Evolutionary conservation across 345 rosid genomes (phyloP), one percentile per base, ranked within the genome.

Genomic region (Salix caprea): DNA sequence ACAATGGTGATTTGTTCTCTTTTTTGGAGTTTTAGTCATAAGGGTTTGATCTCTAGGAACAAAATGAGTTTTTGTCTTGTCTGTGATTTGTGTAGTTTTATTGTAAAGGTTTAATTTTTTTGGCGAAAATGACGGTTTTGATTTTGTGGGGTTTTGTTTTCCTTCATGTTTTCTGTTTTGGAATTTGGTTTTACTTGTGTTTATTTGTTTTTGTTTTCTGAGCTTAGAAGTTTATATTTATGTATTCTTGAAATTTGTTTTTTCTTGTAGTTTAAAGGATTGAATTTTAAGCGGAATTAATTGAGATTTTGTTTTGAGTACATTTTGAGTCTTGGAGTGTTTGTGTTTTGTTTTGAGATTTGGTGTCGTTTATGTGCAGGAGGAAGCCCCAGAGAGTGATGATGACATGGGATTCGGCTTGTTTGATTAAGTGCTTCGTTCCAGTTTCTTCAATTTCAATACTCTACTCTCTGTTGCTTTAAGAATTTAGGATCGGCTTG

Each of bases 361-460:
- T 67, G 37, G 23, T 8, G 6, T 68, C 8, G 16, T 15, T 32
- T 54, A 3, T 65, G 54, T 37, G 18, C 81, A 79, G 85, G 81
- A 83, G 54, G 78, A 79, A 24, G 71, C 76, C 2, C 34, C 77
- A 58, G 81, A 83, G 67, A 83, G 81, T 36, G 81, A 83, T 24
- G 85, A 76, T 6, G 83, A 76, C 11, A 74, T 79, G 83, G 83
- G 83, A 65, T 79, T 83, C 69, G 39, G 78, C 74, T 77, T 79
- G 67, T 83, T 83, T 28, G 80, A 79, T 50, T 73, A 73, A 74
- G 75, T 37, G 52, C 70, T 30, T 50, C 64, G 9, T 44, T 73
- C 16, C 66, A 71, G 56, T 50, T 0, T 52, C 34, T 13, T 69
- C 21, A 42, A 13, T 34, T 19, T 32, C 19, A 23, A 30, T 19